Percentiles rank a stretch among this genome's conserved stretches.
phyloP scores from a whole-genome alignment of 192 early-diverging fungal species.

The Coemansia sp. region DNA sequence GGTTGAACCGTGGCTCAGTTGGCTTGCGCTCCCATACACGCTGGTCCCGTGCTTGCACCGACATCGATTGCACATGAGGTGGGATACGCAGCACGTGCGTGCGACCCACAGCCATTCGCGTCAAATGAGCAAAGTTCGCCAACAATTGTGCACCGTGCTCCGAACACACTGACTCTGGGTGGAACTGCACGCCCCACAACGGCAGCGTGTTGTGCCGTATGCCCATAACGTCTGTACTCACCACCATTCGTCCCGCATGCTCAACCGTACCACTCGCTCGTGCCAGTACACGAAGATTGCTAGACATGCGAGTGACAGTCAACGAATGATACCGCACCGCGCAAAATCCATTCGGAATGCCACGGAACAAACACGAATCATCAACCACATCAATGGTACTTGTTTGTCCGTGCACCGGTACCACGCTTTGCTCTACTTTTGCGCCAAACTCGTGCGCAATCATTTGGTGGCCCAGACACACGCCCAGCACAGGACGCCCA shows the following conservation, averaged over 20 bases:
- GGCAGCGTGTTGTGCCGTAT: conserved; percentile 68
- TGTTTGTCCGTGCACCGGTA: conserved; percentile 83
- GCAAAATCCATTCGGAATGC: conserved; percentile 64
- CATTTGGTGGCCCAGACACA: conserved; percentile 94
- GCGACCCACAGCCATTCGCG: no score
- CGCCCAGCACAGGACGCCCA: conserved; percentile 77
- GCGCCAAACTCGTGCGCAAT: conserved; percentile 71
- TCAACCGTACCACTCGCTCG: conserved; percentile 21
- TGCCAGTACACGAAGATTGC: conserved; percentile 32
- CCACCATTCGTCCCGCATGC: background rate
- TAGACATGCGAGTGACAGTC: conserved; percentile 51
- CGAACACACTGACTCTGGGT: conserved; percentile 93
- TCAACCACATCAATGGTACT: conserved; percentile 47
- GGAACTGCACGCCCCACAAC: conserved; percentile 91
- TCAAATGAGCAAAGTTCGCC: conserved; percentile 63
- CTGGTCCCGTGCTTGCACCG: conserved; percentile 16
- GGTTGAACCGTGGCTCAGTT: background rate
- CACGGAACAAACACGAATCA: conserved; percentile 55
- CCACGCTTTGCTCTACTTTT: conserved; percentile 61
- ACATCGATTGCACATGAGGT: conserved; percentile 9
- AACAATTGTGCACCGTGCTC: conserved; percentile 71
- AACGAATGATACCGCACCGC: conserved; percentile 92
- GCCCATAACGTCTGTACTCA: conserved; percentile 68
- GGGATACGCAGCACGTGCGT: conserved; percentile 7
- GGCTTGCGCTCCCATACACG: background rate